phyloP scores from a whole-genome alignment of 2,329 filamentous ascomycete genomes.

The Pestalotiopsis sp. region DNA sequence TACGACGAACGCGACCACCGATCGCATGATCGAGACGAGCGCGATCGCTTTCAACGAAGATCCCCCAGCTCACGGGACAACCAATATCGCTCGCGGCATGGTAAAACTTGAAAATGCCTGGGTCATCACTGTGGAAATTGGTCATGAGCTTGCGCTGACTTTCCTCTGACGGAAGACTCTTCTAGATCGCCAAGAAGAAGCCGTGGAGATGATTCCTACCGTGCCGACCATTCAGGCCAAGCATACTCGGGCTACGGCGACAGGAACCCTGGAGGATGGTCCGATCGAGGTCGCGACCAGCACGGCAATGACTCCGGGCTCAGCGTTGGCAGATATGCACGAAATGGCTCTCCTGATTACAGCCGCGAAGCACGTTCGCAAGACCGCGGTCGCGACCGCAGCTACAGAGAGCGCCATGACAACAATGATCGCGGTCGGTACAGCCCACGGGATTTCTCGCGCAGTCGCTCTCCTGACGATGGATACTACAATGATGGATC shows the following conservation, averaged over 20 bases:
- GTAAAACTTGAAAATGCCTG: slow-evolving; percentile 36
- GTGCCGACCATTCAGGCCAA: slow-evolving; percentile 15
- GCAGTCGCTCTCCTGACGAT: slow-evolving; percentile 27
- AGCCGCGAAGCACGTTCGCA: slow-evolving; percentile 5
- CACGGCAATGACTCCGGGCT: slow-evolving; percentile 9
- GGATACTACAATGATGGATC: slow-evolving; percentile 22
- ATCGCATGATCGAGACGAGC: slow-evolving; percentile 29
- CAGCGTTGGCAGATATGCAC: slow-evolving; percentile 19
- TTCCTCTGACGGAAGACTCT: slow-evolving; percentile 33
- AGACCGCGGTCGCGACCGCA: slow-evolving; percentile 19
- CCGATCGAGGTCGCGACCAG: slow-evolving; percentile 21
- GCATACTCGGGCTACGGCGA: slow-evolving; percentile 16
- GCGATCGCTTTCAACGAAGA: slow-evolving; percentile 28
- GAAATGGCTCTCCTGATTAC: slow-evolving; percentile 19
- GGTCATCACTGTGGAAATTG: slow-evolving; percentile 16
- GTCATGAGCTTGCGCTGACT: slow-evolving; percentile 33
- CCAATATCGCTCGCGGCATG: slow-evolving; percentile 35
- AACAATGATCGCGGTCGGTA: slow-evolving; percentile 19
- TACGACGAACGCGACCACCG: slow-evolving; percentile 33
- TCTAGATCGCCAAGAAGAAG: slow-evolving; percentile 33
- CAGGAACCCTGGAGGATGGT: slow-evolving; percentile 10
- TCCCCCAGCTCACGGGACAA: slow-evolving; percentile 29
- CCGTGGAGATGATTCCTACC: slow-evolving; percentile 28
- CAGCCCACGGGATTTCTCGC: slow-evolving; percentile 27
- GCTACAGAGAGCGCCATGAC: slow-evolving; percentile 24